Conservation (phyloP, 179 eudicot genomes). For the Patellifolia procumbens region DNA sequence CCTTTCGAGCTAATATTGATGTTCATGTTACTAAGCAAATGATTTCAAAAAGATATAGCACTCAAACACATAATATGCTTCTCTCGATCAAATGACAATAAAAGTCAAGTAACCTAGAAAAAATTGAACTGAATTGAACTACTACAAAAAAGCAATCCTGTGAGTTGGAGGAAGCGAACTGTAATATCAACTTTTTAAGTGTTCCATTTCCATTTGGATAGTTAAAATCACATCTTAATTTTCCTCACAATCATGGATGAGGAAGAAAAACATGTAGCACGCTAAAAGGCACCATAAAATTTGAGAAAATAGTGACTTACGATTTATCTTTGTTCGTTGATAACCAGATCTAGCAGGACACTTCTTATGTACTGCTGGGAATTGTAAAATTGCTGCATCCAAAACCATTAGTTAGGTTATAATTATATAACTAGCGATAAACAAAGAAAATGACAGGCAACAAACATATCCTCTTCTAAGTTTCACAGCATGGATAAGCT, state of each 20-base stretch:
- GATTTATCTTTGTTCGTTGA: constrained; percentile 73
- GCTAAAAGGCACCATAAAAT: not conserved
- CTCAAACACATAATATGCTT: no score
- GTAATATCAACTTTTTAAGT: not conserved
- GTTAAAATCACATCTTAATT: not conserved
- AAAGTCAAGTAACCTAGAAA: not conserved
- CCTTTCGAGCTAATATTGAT: not conserved
- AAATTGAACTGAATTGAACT: no score
- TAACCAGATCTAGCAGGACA: constrained; percentile 84
- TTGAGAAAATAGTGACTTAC: constrained; percentile 47
- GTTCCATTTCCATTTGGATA: not conserved
- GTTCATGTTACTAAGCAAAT: not conserved
- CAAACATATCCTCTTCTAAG: not conserved
- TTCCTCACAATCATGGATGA: not conserved
- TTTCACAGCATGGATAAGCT: constrained; percentile 3
- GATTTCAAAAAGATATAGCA: not conserved
- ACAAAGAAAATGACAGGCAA: not conserved
- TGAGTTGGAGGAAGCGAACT: not conserved
- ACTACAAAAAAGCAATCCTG: not conserved
- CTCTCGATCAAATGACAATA: no score
- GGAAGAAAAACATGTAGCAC: constrained; percentile 6
- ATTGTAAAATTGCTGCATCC: constrained; percentile 92
- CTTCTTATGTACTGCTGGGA: constrained; percentile 82
- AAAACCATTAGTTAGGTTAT: constrained; percentile 31
- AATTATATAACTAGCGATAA: constrained; percentile 8